Evolutionary conservation across 805 yeast species (phyloP).

Genomic region (Candida glaebosa): DNA sequence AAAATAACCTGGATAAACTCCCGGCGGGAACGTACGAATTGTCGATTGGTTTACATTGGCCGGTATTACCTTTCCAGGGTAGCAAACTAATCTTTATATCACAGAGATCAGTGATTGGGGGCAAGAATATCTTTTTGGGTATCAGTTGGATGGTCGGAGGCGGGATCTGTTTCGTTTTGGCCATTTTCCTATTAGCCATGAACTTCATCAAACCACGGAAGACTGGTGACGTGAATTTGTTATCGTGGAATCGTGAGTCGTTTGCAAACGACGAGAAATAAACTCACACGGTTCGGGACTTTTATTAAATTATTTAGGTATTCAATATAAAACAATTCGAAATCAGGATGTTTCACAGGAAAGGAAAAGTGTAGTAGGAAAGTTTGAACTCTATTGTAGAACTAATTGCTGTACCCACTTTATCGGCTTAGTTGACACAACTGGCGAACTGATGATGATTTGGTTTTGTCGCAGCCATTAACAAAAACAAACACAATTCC

Average conservation of each 20-base stretch:
- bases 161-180: constrained; percentile 59
- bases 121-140: constrained; percentile 71
- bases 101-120: constrained; percentile 72
- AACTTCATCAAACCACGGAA: constrained; percentile 66
- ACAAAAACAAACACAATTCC: constrained; percentile 1
- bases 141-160: constrained; percentile 75
- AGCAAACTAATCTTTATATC: constrained; percentile 63
- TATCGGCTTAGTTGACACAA: no score
- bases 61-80: constrained; percentile 66
- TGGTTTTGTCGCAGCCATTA: neutral
- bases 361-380: no score
- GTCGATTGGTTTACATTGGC: constrained; percentile 72
- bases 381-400: no score
- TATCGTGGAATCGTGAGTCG: constrained; percentile 66
- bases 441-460: no score
- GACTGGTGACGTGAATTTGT: constrained; percentile 63
- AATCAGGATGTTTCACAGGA: no score
- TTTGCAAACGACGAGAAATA: constrained; percentile 14
- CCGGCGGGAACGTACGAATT: constrained; percentile 60
- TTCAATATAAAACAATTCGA: no score
- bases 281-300: no score
- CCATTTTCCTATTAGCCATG: constrained; percentile 48
- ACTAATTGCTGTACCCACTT: no score
- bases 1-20: constrained; percentile 57
- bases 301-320: no score